These are phyloP conservation scores for Kalmusia sp. DNA, from an alignment of 2,329 filamentous ascomycete genomes.

Conservation along the genomic window DNA sequence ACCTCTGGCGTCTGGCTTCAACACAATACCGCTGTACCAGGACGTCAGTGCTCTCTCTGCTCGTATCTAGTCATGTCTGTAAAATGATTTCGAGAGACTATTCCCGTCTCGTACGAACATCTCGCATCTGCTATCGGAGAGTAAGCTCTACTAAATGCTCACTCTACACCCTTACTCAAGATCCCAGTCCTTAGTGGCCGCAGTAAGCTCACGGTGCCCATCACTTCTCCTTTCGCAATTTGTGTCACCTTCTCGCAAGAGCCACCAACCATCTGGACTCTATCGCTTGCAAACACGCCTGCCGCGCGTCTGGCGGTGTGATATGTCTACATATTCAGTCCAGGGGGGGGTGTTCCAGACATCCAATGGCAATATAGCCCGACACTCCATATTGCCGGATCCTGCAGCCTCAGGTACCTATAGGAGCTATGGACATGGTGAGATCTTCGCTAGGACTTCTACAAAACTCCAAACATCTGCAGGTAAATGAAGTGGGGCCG, in stretches of 20 bases:
- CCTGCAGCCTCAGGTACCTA: background rate
- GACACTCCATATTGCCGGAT: constrained; percentile 4
- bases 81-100: too few relatives aligned
- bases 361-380: background rate
- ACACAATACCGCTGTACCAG: too few relatives aligned
- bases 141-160: background rate
- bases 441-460: background rate
- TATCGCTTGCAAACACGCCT: background rate
- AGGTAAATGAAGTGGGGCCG: constrained; percentile 4
- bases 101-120: background rate
- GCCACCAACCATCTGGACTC: background rate
- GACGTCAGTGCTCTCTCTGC: too few relatives aligned
- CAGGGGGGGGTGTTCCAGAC: background rate
- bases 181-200: too few relatives aligned
- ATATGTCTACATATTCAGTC: background rate
- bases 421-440: background rate
- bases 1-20: too few relatives aligned
- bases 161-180: background rate
- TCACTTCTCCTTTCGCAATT: background rate
- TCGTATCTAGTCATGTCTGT: too few relatives aligned
- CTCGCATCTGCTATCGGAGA: background rate
- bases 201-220: background rate
- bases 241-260: background rate
- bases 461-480: background rate
- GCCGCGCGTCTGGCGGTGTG: constrained; percentile 1